A percentile compares a stretch with the other conserved stretches of the same genome.
These are phyloP conservation scores for Leucocoprinus leucothites DNA, from an alignment of 768 basidiomycete species.

Conservation along the genomic window DNA sequence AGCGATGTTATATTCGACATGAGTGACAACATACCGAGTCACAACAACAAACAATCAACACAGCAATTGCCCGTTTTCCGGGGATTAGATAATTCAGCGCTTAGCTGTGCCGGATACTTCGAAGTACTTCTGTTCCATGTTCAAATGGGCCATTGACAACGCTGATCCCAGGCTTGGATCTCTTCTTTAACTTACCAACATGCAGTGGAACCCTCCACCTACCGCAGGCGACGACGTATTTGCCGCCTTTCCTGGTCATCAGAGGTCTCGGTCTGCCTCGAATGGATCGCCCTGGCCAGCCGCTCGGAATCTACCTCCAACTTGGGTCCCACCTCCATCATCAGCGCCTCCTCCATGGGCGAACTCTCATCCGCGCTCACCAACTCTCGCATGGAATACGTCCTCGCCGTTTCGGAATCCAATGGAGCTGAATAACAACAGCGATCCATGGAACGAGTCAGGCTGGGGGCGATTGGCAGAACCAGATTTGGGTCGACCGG, in stretches of 20 bases:
- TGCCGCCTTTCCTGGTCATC: constrained; percentile 5
- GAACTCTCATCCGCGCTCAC: not conserved
- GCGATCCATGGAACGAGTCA: not conserved
- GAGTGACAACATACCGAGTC: not conserved
- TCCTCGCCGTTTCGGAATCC: not conserved
- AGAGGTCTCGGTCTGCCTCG: not conserved
- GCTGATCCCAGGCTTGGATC: not conserved
- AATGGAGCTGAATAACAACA: not conserved
- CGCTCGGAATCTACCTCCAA: not conserved
- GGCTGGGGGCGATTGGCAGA: not conserved
- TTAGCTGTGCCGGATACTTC: too few relatives aligned
- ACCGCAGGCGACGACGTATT: not conserved
- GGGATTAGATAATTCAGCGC: too few relatives aligned
- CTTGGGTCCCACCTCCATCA: not conserved
- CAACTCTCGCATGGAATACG: not conserved
- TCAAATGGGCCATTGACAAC: too few relatives aligned
- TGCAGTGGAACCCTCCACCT: not conserved
- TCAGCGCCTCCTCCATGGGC: constrained; percentile 1
- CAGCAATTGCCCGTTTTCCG: too few relatives aligned
- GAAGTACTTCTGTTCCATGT: too few relatives aligned
- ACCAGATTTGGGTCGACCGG: constrained; percentile 2
- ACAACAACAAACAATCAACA: too few relatives aligned
- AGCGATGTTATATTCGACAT: too few relatives aligned
- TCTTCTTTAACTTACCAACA: not conserved
- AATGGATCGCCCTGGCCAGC: not conserved